Base-by-base conservation (phyloP, 148 eudicot genomes). In the Rhododendron simsii region DNA sequence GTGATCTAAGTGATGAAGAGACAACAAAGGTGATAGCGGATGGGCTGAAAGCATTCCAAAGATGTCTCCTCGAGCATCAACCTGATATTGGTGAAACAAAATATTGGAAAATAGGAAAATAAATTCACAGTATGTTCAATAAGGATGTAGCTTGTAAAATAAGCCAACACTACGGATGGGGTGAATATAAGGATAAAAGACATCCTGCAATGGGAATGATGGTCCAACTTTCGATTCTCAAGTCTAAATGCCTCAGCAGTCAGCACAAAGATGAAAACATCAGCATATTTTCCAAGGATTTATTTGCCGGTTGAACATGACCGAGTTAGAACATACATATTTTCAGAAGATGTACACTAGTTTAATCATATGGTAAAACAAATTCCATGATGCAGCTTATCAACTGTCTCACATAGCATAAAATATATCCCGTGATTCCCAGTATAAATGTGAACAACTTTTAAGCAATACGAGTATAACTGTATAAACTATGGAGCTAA, bases 1-100 rank as follows among this genome's bases (percentile, higher is more conserved):
- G n/a, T 30, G 55, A 47, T 85, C 92, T 7, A 91, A 79, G 84
- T 91, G 93, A 84, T 91, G 93, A 77, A 91, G 90, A 76, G 93
- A 90, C 65, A 89, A 65, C 53, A 90, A 71, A 65, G 89, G 93
- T 75, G 93, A 89, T 81, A 90, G 65, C 18, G 98, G 98, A 87
- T 94, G 98, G 65, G 98, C 83, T 15, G 94, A 80, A 57, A 96
- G 95, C 89, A 96, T 55, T 16, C 98, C 98, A 81, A 92, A 94
- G 75, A 93, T 44, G 84, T 95, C 90, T 83, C 96, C 95, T 83
- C 95, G 92, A 47, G 94, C 85, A 92, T 96, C 98, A 88, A 94
- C 89, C 98, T 96, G 91, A 37, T 23, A 85, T 8, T 57, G 69
- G 67, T 47, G 84, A 80, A 53, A 84, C 1, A 77, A 23, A 87